These are phyloP conservation scores for Toxicodendron radicans DNA, from an alignment of 345 rosid species.

Conservation along the genomic window DNA sequence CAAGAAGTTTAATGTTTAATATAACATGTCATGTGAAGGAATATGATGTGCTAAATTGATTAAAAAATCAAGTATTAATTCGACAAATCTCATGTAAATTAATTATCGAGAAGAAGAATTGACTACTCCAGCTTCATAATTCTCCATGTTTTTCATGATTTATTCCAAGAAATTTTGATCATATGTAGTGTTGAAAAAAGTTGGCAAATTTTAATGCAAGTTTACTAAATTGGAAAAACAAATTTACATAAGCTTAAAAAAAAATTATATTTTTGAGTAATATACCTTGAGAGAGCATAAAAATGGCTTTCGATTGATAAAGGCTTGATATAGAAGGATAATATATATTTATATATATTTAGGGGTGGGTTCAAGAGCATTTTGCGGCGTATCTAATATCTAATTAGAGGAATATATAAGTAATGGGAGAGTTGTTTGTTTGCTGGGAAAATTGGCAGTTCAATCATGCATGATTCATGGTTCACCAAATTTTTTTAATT, in stretches of 20 bases:
- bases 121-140: neutral
- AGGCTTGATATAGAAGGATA: neutral
- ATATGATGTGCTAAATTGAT: neutral
- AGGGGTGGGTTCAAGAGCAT: too few species aligned
- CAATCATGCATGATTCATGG: too few species aligned
- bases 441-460: too few species aligned
- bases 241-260: neutral
- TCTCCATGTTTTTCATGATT: too few species aligned
- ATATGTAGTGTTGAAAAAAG: neutral
- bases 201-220: neutral
- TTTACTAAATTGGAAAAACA: neutral
- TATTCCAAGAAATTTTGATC: neutral
- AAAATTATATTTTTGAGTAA: neutral
- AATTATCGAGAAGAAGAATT: neutral
- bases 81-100: too few species aligned
- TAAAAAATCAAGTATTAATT: neutral
- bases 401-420: too few species aligned
- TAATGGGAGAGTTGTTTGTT: too few species aligned
- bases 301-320: too few species aligned
- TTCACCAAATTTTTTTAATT: too few species aligned
- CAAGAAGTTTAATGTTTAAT: neutral
- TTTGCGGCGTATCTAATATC: too few species aligned
- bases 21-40: constrained; percentile 10
- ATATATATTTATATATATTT: neutral
- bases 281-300: neutral